Conservation (phyloP, 257 asterid genomes). For the Mitragyna speciosa region DNA sequence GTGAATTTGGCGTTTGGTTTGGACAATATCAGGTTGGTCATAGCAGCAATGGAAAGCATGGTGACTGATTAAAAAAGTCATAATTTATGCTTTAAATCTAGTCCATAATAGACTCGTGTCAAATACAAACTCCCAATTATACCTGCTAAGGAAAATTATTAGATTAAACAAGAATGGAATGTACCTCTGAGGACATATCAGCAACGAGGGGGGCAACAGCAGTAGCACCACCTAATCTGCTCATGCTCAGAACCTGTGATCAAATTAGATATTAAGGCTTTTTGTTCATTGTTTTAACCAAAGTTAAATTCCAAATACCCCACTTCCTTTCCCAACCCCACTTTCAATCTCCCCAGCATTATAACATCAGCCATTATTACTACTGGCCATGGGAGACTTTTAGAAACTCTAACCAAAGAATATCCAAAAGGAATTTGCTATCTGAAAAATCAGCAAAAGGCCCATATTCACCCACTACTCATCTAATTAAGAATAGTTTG, state of each 20-base stretch:
- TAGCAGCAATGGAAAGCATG: too few species aligned
- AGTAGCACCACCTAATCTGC: conserved; percentile 91
- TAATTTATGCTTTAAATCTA: too few species aligned
- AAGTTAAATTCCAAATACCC: too few species aligned
- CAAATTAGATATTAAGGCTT: too few species aligned
- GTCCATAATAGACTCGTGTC: too few species aligned
- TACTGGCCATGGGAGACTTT: not conserved
- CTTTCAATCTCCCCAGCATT: too few species aligned
- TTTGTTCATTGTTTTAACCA: too few species aligned
- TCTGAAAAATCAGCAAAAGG: not conserved
- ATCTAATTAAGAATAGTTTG: conserved; percentile 19
- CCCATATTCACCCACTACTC: conserved; percentile 30
- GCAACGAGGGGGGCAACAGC: conserved; percentile 72
- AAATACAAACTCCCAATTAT: too few species aligned
- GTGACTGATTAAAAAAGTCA: too few species aligned
- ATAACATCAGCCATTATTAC: not conserved
- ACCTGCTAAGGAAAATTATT: too few species aligned
- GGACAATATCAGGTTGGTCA: not conserved
- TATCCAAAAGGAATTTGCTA: not conserved
- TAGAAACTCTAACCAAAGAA: not conserved
- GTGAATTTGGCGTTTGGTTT: conserved; percentile 1
- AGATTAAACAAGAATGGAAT: too few species aligned
- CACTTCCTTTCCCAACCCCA: too few species aligned
- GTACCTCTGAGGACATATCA: conserved; percentile 76
- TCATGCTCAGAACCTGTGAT: conserved; percentile 81